A percentile compares a stretch with the other conserved stretches of the same genome.
Evolutionary conservation across 148 eudicot species (phyloP).

Genomic region (Mesembryanthemum crystallinum): DNA sequence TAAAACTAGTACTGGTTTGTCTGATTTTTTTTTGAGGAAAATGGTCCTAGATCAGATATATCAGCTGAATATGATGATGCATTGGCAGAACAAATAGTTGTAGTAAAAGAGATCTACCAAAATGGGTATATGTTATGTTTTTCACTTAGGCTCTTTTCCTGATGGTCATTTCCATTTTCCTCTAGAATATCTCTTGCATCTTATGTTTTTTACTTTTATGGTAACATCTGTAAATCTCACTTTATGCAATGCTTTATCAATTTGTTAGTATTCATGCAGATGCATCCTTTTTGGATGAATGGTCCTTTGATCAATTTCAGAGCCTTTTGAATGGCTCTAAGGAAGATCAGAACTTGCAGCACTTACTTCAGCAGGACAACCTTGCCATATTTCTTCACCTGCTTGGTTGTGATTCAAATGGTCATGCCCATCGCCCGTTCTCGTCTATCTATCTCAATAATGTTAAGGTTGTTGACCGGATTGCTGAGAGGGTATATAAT

Average conservation of each 20-base stretch:
- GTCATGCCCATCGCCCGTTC: slow-evolving; percentile 95
- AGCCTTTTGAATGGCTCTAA: slow-evolving; percentile 75
- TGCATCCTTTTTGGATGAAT: slow-evolving; percentile 97
- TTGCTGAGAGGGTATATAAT: slow-evolving; percentile 86
- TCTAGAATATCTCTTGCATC: slow-evolving; percentile 2
- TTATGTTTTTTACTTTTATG: neutral
- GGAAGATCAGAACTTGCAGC: slow-evolving; percentile 62
- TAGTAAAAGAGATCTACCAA: neutral
- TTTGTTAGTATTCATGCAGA: slow-evolving; percentile 55
- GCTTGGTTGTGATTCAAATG: slow-evolving; percentile 97
- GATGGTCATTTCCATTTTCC: neutral
- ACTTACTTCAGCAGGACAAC: slow-evolving; percentile 70
- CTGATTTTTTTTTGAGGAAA: neutral
- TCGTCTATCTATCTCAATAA: slow-evolving; percentile 92
- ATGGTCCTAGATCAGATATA: neutral
- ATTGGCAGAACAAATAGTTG: neutral
- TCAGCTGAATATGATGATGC: neutral
- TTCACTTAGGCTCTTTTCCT: neutral
- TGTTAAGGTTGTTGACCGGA: slow-evolving; percentile 85
- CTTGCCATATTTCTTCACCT: slow-evolving; percentile 78
- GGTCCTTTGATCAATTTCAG: slow-evolving; percentile 95
- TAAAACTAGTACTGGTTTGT: neutral
- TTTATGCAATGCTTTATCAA: slow-evolving; percentile 26
- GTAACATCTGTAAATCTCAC: slow-evolving; percentile 6
- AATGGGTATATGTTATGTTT: neutral